These are phyloP conservation scores for Ustilago xerochloae DNA, from an alignment of 1,284 basidiomycete genomes.

Conservation along the genomic window DNA sequence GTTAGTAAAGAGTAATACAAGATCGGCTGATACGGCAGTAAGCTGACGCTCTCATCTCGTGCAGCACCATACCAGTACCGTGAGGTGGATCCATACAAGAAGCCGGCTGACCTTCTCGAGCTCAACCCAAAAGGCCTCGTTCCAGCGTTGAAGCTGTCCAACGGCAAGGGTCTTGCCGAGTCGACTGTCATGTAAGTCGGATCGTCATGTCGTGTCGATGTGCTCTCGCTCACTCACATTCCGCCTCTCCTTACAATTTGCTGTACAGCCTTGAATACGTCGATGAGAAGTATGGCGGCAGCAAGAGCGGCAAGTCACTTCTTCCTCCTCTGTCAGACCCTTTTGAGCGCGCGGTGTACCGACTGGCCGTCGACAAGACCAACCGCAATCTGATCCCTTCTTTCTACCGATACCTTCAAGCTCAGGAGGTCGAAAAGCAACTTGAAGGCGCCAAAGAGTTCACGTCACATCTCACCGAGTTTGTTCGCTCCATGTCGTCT, in stretches of 20 bases:
- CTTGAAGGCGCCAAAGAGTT: conserved; percentile 75
- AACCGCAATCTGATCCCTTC: conserved; percentile 77
- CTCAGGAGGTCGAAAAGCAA: conserved; percentile 76
- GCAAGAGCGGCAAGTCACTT: conserved; percentile 69
- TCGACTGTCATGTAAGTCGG: conserved; percentile 54
- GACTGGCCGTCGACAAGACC: conserved; percentile 78
- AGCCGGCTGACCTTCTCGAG: conserved; percentile 79
- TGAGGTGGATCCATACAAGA: conserved; percentile 84
- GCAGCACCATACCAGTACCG: conserved; percentile 68
- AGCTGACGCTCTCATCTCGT: conserved; percentile 37
- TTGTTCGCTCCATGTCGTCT: conserved; percentile 72
- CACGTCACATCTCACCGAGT: conserved; percentile 72
- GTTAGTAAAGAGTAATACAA: conserved; percentile 22
- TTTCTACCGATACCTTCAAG: conserved; percentile 82
- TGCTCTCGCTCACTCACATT: too few relatives aligned
- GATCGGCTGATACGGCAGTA: not conserved
- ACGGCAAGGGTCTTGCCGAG: conserved; percentile 52
- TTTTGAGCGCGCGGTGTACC: conserved; percentile 77
- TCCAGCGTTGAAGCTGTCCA: conserved; percentile 75
- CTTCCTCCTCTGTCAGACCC: conserved; percentile 75
- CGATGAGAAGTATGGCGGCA: conserved; percentile 75
- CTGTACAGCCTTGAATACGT: conserved; percentile 77
- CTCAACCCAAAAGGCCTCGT: conserved; percentile 83
- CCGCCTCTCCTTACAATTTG: not conserved
- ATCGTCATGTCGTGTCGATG: not conserved